Evolutionary conservation across 306 rosid genomes (phyloP).

Genomic region (Spatholobus suberectus): DNA sequence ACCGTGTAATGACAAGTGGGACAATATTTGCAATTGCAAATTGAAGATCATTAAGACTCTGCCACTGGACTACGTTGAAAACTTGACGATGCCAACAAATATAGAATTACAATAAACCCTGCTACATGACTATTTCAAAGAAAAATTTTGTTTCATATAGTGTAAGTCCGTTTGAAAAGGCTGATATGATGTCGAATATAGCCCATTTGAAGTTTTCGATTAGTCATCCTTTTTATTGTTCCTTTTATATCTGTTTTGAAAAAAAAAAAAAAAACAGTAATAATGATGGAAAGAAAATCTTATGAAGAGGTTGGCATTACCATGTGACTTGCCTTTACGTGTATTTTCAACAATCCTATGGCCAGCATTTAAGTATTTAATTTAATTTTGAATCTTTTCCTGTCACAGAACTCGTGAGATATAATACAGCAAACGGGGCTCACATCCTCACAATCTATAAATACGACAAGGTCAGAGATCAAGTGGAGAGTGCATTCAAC

Average conservation of each 20-base stretch:
- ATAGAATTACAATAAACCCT: not conserved
- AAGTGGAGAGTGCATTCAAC: not conserved
- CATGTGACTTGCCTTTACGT: slow-evolving; percentile 28
- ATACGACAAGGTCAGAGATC: not conserved
- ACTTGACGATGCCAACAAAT: not conserved
- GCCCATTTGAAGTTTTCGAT: not conserved
- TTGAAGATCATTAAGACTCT: not conserved
- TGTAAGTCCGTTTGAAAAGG: not conserved
- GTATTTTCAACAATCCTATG: not conserved
- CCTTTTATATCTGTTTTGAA: not conserved
- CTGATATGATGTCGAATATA: not conserved
- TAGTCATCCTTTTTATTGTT: not conserved
- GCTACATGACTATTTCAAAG: not conserved
- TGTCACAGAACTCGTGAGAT: not conserved
- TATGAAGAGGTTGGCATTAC: not conserved
- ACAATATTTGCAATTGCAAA: not conserved
- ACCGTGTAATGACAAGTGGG: not conserved
- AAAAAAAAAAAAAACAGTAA: not conserved
- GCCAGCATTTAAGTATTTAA: not conserved
- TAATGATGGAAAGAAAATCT: not conserved
- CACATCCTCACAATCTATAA: not conserved
- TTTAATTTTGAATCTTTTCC: not conserved
- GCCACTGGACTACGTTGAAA: not conserved
- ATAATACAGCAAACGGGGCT: not conserved
- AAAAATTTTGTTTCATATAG: not conserved